Evolutionary conservation across 768 basidiomycete genomes (phyloP), one percentile per base, ranked within the genome.

Genomic region (Lactarius trivialis): DNA sequence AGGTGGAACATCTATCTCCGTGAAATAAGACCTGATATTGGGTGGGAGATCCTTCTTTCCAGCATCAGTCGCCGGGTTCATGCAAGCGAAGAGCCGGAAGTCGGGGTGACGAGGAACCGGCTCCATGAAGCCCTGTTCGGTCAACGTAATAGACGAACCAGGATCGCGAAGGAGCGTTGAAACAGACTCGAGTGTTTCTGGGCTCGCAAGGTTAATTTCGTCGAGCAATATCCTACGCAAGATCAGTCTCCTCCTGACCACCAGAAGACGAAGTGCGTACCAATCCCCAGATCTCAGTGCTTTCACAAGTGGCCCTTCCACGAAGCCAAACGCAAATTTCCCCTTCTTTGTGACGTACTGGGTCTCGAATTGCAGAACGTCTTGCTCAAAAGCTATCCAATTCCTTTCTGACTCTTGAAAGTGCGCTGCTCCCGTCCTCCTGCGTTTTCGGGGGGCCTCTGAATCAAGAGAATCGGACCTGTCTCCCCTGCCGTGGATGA

Each of bases 31-130:
- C 37, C 95, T 86, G 54, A 98, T 90, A 69, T 88, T 88, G 5
- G 91, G 87, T 19, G 93, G 92, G 0, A 99, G 85, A 69, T 98
- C 96, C 69, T 94, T 97, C 78, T 98, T 99, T 36, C 97, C 97
- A 15, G 98, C 90, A 68, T 99, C 97, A 4, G 95, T 99, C 0
- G 97, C 97, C 5, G 97, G 97, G 71, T 99, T 99, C 97, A 99
- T 99, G 72, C 97, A 99, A 4, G 94, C 94, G 70, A 98, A 98
- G 5, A 98, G 79, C 21, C 96, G 89, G 77, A 99, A 99, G 69
- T 96, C 88, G 19, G 93, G 85, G 72, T 99, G 97, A 0, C 97
- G 88, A 54, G 88, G 86, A 32, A 98, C 81, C 1, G 91, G 89
- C 68, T 94, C 91, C 58, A 98, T 74, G 11, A 92, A 88, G 0